These are phyloP conservation scores for Stereum hirsutum DNA, from an alignment of 1,284 basidiomycete species.

Conservation along the genomic window DNA sequence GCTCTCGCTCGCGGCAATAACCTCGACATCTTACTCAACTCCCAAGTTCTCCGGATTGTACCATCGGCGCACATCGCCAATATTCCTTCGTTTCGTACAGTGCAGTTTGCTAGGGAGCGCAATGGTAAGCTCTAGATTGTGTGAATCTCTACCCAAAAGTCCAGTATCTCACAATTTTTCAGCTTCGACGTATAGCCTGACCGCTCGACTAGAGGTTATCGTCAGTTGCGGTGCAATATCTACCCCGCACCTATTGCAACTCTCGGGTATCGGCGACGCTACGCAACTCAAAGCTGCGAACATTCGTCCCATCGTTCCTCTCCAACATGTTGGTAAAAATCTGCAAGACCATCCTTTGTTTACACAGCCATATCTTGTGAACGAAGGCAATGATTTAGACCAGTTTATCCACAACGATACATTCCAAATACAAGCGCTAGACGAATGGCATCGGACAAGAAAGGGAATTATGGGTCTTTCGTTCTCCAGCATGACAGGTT, in stretches of 20 bases:
- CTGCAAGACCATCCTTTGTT: conserved; percentile 25
- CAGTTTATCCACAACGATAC: conserved; percentile 10
- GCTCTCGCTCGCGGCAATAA: conserved; percentile 22
- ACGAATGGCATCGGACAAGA: neutral
- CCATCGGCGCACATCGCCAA: conserved; percentile 14
- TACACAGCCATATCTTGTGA: conserved; percentile 10
- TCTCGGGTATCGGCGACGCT: conserved; percentile 32
- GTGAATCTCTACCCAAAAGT: neutral
- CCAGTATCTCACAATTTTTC: conserved; percentile 5
- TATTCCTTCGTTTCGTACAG: conserved; percentile 18
- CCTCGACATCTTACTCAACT: conserved; percentile 31
- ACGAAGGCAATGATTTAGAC: conserved; percentile 14
- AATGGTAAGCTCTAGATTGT: conserved; percentile 10
- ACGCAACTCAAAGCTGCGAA: conserved; percentile 19
- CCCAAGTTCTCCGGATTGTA: conserved; percentile 28
- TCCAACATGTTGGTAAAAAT: conserved; percentile 29
- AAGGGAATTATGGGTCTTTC: neutral
- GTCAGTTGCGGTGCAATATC: conserved; percentile 27
- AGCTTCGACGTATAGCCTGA: conserved; percentile 13
- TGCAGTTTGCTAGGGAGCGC: conserved; percentile 20
- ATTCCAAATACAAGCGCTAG: conserved; percentile 2
- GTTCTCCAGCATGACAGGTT: neutral
- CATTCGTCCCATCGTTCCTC: conserved; percentile 20
- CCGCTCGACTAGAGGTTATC: conserved; percentile 17
- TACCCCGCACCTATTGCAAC: conserved; percentile 31